Evolutionary conservation across 257 asterid genomes (phyloP).

Genomic region (Eustoma russellianum): DNA sequence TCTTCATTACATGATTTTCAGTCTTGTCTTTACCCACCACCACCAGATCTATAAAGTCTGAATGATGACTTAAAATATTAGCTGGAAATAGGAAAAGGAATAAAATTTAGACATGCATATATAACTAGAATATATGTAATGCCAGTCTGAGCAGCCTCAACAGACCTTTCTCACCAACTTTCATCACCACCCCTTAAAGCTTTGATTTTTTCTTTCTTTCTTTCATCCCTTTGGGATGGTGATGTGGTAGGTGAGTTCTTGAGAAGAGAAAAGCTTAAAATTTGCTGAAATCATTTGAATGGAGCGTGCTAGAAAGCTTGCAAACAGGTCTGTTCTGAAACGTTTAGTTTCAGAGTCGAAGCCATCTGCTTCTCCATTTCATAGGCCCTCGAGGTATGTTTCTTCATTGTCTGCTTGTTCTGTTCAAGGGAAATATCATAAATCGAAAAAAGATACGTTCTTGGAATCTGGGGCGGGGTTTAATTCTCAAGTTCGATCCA

Average conservation of each 20-base stretch:
- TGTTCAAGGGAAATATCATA: slow-evolving; percentile 18
- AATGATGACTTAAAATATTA: neutral
- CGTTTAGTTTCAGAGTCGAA: slow-evolving; percentile 55
- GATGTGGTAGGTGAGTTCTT: neutral
- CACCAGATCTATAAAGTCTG: slow-evolving; percentile 38
- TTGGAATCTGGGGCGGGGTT: slow-evolving; percentile 19
- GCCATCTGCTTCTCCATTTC: slow-evolving; percentile 24
- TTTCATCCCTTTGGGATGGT: slow-evolving; percentile 17
- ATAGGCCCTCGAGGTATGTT: slow-evolving; percentile 51
- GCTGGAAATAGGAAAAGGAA: neutral
- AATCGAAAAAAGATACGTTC: slow-evolving; percentile 8
- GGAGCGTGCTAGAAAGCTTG: slow-evolving; percentile 78
- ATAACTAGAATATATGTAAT: neutral
- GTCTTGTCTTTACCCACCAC: slow-evolving; percentile 34
- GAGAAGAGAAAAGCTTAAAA: neutral
- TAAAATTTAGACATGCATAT: neutral
- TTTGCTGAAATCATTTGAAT: slow-evolving; percentile 13
- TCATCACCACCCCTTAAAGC: slow-evolving; percentile 23
- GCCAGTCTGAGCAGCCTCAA: slow-evolving; percentile 17
- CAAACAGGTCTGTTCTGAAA: slow-evolving; percentile 49
- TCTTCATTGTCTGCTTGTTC: slow-evolving; percentile 59
- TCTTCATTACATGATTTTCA: slow-evolving; percentile 17
- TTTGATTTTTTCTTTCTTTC: slow-evolving; percentile 13
- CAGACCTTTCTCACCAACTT: slow-evolving; percentile 50
- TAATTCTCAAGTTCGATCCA: slow-evolving; percentile 36